Base-by-base conservation (phyloP, 768 basidiomycete species). In the Leccinum longicurvipes region DNA sequence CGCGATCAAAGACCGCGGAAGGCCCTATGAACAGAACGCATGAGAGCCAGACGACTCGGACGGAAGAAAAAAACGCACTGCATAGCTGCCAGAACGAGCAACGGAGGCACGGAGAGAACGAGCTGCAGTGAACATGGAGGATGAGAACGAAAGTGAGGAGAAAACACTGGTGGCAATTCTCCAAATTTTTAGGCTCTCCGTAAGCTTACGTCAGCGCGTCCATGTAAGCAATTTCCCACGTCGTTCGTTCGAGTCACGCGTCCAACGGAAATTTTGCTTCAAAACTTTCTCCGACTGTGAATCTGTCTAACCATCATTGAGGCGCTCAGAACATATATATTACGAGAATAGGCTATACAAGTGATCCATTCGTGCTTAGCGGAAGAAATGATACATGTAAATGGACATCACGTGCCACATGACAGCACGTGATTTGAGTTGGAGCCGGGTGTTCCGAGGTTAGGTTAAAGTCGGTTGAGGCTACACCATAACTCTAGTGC, bases 1-100 rank as follows among this genome's bases (percentile, higher is more conserved):
- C 65, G 89, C 89, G 72, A 93, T 84, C 73, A 80, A 76, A 58
- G 84, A 82, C 64, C 88, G 86, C 62, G 85, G 82, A 67, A 86
- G 73, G 64, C 79, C 81, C 87, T 89, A 55, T 10, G 53, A 28
- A 59, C 53, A 29, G 28, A 64, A 46, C 19, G 12, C 4, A 24
- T 58, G 25, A 62, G 54, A 42, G 46, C 17, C 17, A 3, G 9
- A 5, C 1, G 11, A 46, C 12, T n/a, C 11, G 4, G 0, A 27
- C 1, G 17, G 5, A 29, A 5, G 19, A 6, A 2, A 6, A 2
- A n/a, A 31, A 76, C 80, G 57, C 71, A 82, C 86, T 67, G 84
- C 82, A 82, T 83, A 84, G 71, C 73, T 77, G 72, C 82, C 84
- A 51, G 82, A 74, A 72, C 85, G 84, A 59, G 79, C 74, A 56